Evolutionary conservation across 805 yeast genomes (phyloP).

Genomic region (Yamadazyma sp.): DNA sequence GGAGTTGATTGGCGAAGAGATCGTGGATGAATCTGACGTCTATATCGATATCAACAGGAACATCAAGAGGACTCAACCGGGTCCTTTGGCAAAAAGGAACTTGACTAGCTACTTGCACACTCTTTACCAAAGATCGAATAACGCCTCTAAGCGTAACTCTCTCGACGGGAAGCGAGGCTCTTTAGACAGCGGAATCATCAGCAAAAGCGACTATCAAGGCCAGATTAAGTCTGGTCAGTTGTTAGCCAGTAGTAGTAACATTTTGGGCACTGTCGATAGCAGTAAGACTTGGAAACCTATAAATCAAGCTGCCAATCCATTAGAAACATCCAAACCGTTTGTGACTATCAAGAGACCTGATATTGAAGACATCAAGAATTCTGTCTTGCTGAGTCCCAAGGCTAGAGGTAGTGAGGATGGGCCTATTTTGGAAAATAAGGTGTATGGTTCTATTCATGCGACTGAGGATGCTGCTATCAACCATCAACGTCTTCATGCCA

Average conservation of each 20-base stretch:
- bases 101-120: conserved; percentile 68
- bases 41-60: conserved; percentile 87
- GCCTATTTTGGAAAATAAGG: conserved; percentile 10
- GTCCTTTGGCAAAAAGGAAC: conserved; percentile 70
- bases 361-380: conserved; percentile 19
- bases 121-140: conserved; percentile 41
- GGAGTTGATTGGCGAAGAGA: conserved; percentile 96
- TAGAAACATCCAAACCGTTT: conserved; percentile 61
- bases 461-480: conserved; percentile 47
- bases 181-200: conserved; percentile 5
- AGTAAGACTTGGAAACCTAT: conserved; percentile 48
- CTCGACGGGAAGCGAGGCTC: conserved; percentile 26
- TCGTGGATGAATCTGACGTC: conserved; percentile 94
- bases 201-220: not conserved
- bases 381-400: conserved; percentile 23
- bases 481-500: conserved; percentile 2
- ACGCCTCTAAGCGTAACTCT: conserved; percentile 42
- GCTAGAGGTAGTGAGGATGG: conserved; percentile 6
- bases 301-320: conserved; percentile 69
- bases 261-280: conserved; percentile 17
- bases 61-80: conserved; percentile 74
- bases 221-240: conserved; percentile 1
- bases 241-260: conserved; percentile 11
- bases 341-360: conserved; percentile 67
- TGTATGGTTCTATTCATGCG: conserved; percentile 38